Percentiles rank a stretch among this genome's conserved stretches.
These are phyloP conservation scores for Oryza australiensis DNA, from an alignment of 176 grass and related monocot genomes.

Conservation along the genomic window DNA sequence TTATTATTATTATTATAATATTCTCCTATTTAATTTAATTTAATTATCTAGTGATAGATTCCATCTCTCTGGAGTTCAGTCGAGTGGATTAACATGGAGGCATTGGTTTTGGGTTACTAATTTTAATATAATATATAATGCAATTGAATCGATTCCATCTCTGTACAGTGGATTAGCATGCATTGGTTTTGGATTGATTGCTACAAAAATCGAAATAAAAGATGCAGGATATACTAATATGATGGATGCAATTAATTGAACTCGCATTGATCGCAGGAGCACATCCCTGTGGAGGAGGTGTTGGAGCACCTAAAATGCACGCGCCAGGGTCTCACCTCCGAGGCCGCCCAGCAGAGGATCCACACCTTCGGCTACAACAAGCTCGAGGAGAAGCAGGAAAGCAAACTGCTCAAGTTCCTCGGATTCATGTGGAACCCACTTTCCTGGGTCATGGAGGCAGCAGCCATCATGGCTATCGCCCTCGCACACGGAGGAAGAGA, in stretches of 20 bases:
- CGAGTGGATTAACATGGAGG: too few relatives aligned
- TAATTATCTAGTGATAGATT: neutral
- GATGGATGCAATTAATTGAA: too few relatives aligned
- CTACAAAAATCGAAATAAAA: too few relatives aligned
- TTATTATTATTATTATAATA: too few relatives aligned
- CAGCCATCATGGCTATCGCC: slow-evolving; percentile 73
- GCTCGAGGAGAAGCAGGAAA: slow-evolving; percentile 80
- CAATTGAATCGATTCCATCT: too few relatives aligned
- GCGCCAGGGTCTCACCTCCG: slow-evolving; percentile 48
- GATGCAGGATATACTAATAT: too few relatives aligned
- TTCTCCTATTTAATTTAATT: neutral
- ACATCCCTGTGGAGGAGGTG: slow-evolving; percentile 63
- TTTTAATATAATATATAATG: too few relatives aligned
- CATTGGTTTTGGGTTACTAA: too few relatives aligned
- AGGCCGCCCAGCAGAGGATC: slow-evolving; percentile 43
- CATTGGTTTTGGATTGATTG: too few relatives aligned
- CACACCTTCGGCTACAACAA: slow-evolving; percentile 59
- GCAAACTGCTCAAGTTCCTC: slow-evolving; percentile 77
- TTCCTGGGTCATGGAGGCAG: slow-evolving; percentile 78
- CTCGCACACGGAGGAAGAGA: slow-evolving; percentile 49
- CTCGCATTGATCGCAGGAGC: slow-evolving; percentile 33
- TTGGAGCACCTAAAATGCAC: slow-evolving; percentile 61
- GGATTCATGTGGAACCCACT: slow-evolving; percentile 82
- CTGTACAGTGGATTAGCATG: too few relatives aligned
- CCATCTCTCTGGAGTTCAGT: too few relatives aligned